Conservation (phyloP, 139 green algal genomes). For the Volvox reticuliferus region DNA sequence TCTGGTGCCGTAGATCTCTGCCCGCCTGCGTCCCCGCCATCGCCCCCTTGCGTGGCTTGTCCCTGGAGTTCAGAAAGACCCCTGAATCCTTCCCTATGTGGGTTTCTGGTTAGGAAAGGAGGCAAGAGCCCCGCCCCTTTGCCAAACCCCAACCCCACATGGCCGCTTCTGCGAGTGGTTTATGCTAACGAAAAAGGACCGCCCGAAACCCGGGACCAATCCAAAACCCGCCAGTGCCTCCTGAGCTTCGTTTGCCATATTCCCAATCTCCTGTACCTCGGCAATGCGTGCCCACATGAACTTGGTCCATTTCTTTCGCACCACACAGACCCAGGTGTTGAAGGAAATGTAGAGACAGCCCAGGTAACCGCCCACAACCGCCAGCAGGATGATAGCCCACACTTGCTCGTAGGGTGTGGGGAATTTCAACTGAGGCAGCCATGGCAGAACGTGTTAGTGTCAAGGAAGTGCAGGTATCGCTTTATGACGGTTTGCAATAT, state of each 20-base stretch:
- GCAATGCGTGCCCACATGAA: conserved; percentile 57
- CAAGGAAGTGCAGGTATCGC: background rate
- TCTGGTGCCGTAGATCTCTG: too few relatives aligned
- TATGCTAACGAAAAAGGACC: too few relatives aligned
- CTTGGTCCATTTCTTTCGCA: conserved; percentile 70
- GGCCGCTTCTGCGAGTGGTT: too few relatives aligned
- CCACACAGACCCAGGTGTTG: conserved; percentile 77
- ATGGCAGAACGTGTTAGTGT: background rate
- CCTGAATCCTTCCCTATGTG: too few relatives aligned
- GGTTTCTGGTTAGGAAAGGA: too few relatives aligned
- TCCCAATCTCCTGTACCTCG: conserved; percentile 49
- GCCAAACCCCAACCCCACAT: background rate
- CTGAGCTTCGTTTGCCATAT: background rate
- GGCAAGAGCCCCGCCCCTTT: background rate
- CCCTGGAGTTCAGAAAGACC: too few relatives aligned
- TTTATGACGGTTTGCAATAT: background rate
- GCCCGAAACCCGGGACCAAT: too few relatives aligned
- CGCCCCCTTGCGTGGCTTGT: too few relatives aligned
- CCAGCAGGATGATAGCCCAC: conserved; percentile 64
- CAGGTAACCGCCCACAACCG: conserved; percentile 62
- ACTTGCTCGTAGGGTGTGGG: conserved; percentile 51
- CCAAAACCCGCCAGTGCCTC: too few relatives aligned
- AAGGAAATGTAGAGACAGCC: conserved; percentile 66
- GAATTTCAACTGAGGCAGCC: conserved; percentile 21
- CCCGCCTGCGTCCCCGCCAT: too few relatives aligned